A percentile compares a stretch with the other conserved stretches of the same genome.
These are phyloP conservation scores for Talaromyces sp. DNA, from an alignment of 2,329 filamentous ascomycete species.

Conservation along the genomic window DNA sequence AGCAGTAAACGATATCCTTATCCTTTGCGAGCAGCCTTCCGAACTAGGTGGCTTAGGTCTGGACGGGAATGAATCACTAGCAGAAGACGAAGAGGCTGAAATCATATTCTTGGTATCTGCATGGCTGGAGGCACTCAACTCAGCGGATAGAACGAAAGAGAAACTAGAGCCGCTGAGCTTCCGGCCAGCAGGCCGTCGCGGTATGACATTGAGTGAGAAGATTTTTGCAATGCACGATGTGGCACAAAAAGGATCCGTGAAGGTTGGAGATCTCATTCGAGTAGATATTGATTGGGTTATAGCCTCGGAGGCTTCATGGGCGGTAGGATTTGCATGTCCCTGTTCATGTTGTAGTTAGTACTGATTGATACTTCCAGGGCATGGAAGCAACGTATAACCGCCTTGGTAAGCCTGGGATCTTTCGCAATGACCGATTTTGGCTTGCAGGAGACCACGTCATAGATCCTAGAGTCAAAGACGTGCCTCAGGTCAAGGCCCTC, in stretches of 20 bases:
- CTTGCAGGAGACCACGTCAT: slow-evolving; percentile 52
- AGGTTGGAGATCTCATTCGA: slow-evolving; percentile 43
- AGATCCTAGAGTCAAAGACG: slow-evolving; percentile 44
- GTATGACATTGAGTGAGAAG: slow-evolving; percentile 50
- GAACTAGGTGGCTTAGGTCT: slow-evolving; percentile 26
- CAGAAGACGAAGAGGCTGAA: slow-evolving; percentile 23
- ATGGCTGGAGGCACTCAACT: slow-evolving; percentile 33
- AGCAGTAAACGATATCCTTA: slow-evolving; percentile 24
- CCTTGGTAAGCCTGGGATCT: slow-evolving; percentile 46
- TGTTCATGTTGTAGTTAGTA: neutral
- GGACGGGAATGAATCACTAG: neutral
- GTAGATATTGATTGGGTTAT: slow-evolving; percentile 50
- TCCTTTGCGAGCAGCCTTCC: slow-evolving; percentile 23
- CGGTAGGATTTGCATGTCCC: slow-evolving; percentile 23
- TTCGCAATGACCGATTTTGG: slow-evolving; percentile 53
- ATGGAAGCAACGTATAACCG: slow-evolving; percentile 46
- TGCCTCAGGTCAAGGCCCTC: slow-evolving; percentile 38
- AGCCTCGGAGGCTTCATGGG: slow-evolving; percentile 47
- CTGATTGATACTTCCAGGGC: slow-evolving; percentile 24
- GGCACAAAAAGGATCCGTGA: slow-evolving; percentile 34
- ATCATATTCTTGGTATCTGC: slow-evolving; percentile 29
- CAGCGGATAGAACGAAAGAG: slow-evolving; percentile 24
- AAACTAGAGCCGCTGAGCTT: slow-evolving; percentile 15
- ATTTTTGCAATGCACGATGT: slow-evolving; percentile 49
- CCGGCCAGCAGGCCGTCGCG: slow-evolving; percentile 23